These are phyloP conservation scores for Exophiala sideris DNA, from an alignment of 2,329 filamentous ascomycete genomes.

Conservation along the genomic window DNA sequence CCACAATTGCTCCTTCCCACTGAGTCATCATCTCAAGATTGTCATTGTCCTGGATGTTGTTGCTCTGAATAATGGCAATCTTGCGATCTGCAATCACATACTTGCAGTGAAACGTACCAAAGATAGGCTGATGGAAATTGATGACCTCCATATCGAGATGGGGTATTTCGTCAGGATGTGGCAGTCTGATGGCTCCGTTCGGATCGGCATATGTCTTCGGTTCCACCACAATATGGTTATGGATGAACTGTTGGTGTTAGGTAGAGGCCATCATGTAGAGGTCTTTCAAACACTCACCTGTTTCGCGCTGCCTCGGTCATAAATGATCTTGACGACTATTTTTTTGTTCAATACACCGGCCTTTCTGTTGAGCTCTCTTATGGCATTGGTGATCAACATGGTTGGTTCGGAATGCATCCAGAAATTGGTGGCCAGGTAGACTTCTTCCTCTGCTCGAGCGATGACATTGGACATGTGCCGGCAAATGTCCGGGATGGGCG, in stretches of 20 bases:
- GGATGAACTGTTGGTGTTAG: slow-evolving; percentile 33
- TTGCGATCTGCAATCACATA: slow-evolving; percentile 73
- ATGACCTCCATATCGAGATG: slow-evolving; percentile 69
- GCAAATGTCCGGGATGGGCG: slow-evolving; percentile 66
- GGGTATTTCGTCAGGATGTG: slow-evolving; percentile 62
- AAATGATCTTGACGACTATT: slow-evolving; percentile 70
- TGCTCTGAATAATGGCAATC: slow-evolving; percentile 69
- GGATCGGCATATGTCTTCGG: slow-evolving; percentile 57
- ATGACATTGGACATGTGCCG: slow-evolving; percentile 76
- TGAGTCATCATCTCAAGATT: slow-evolving; percentile 80
- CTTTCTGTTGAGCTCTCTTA: slow-evolving; percentile 65
- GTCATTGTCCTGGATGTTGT: slow-evolving; percentile 75
- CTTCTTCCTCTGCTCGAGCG: slow-evolving; percentile 66
- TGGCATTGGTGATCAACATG: slow-evolving; percentile 63
- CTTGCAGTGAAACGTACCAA: slow-evolving; percentile 76
- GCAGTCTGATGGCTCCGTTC: slow-evolving; percentile 54
- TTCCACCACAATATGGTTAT: slow-evolving; percentile 62
- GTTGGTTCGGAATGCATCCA: slow-evolving; percentile 70
- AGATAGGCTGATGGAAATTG: slow-evolving; percentile 65
- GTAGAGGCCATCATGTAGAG: neutral
- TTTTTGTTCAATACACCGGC: slow-evolving; percentile 56
- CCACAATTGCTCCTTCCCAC: slow-evolving; percentile 71
- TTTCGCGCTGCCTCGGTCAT: slow-evolving; percentile 65
- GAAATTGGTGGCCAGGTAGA: slow-evolving; percentile 72
- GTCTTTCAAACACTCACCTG: slow-evolving; percentile 45